A percentile compares a stretch with the other conserved stretches of the same genome.
phyloP scores from a whole-genome alignment of 2,329 filamentous ascomycete genomes.

The Calonectria ilicicola region DNA sequence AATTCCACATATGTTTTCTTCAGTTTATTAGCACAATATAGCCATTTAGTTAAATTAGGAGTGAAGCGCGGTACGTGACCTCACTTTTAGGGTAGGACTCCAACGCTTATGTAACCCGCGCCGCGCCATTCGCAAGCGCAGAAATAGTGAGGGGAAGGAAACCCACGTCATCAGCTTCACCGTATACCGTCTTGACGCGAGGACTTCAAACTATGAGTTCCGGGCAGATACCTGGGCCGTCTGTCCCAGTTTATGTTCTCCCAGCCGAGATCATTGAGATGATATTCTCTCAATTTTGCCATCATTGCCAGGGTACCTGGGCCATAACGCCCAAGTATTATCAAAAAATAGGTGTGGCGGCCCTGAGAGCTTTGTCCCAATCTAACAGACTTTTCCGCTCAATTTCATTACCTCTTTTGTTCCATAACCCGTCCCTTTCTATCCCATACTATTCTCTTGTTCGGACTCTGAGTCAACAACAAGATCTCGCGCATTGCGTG shows the following conservation, averaged over 20 bases:
- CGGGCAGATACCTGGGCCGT: too few relatives aligned
- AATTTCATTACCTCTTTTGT: background rate
- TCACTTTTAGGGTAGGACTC: too few relatives aligned
- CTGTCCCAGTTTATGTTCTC: background rate
- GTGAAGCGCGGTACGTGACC: too few relatives aligned
- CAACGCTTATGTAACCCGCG: too few relatives aligned
- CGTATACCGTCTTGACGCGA: too few relatives aligned
- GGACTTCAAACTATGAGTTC: too few relatives aligned
- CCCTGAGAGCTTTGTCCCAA: background rate
- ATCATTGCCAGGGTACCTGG: background rate
- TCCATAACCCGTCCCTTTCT: background rate
- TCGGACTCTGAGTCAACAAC: background rate
- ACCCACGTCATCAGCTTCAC: too few relatives aligned
- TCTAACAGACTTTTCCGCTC: background rate
- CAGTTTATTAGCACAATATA: too few relatives aligned
- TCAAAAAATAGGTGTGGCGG: background rate
- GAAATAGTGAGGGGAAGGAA: too few relatives aligned
- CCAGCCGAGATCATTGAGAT: background rate
- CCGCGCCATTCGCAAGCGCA: too few relatives aligned
- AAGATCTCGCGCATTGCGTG: background rate
- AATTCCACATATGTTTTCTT: too few relatives aligned
- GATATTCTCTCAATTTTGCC: background rate
- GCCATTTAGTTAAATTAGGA: too few relatives aligned
- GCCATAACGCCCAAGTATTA: background rate
- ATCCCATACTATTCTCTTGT: background rate